These are phyloP conservation scores for Strobilomyces dryophilus DNA, from an alignment of 768 basidiomycete species.

Conservation along the genomic window DNA sequence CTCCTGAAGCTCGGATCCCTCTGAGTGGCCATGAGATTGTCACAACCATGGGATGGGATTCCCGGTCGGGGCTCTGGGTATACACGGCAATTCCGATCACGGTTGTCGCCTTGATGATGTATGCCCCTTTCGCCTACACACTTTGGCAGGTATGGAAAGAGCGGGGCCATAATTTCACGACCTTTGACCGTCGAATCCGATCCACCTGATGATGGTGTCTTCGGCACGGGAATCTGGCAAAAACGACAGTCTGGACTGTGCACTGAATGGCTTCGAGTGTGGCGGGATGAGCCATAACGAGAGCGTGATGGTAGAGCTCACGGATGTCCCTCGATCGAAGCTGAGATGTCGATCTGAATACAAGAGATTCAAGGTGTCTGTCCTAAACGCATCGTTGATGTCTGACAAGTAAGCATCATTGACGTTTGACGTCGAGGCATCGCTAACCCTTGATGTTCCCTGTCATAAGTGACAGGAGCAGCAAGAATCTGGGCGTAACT, in stretches of 20 bases:
- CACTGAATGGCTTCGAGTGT: neutral
- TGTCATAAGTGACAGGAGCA: too few species aligned
- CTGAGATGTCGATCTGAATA: too few species aligned
- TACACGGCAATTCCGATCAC: constrained; percentile 6
- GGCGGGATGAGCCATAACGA: neutral
- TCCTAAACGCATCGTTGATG: neutral
- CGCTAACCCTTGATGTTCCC: too few species aligned
- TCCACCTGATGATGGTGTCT: constrained; percentile 6
- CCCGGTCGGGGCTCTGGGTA: neutral
- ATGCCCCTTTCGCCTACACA: constrained; percentile 5
- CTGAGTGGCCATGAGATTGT: neutral
- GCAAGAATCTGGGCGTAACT: too few species aligned
- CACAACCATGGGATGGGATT: constrained; percentile 2
- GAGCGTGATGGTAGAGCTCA: neutral
- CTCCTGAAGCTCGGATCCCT: neutral
- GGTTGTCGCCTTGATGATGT: constrained; percentile 2
- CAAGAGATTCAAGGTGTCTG: constrained; percentile 2
- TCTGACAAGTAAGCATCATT: too few species aligned
- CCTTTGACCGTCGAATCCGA: constrained; percentile 5
- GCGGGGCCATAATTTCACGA: neutral
- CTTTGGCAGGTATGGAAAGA: constrained; percentile 1
- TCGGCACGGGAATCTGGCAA: neutral
- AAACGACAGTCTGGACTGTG: neutral
- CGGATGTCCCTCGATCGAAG: neutral
- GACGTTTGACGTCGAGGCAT: too few species aligned